These are phyloP conservation scores for Fraxinus greggii DNA, from an alignment of 305 asterid genomes.

Conservation along the genomic window DNA sequence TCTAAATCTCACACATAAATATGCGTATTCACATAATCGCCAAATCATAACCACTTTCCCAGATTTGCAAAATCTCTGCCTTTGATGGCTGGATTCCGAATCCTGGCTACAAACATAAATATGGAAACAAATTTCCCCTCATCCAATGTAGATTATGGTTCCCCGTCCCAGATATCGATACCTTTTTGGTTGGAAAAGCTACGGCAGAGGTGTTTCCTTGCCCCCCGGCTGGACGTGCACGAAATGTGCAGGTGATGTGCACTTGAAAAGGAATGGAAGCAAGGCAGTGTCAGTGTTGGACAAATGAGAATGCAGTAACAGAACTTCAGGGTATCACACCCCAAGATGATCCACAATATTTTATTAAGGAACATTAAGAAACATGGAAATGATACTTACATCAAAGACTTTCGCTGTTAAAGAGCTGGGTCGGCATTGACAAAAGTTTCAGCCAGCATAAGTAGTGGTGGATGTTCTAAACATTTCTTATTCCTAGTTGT, in stretches of 20 bases:
- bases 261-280: not conserved
- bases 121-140: not conserved
- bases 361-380: not conserved
- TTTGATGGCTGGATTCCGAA: not conserved
- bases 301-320: not conserved
- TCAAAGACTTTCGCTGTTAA: not conserved
- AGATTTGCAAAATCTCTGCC: not conserved
- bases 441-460: not conserved
- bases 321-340: not conserved
- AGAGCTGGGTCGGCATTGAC: not conserved
- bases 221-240: not conserved
- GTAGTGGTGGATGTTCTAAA: too few species aligned
- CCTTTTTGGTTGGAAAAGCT: not conserved
- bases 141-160: not conserved
- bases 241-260: not conserved
- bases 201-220: not conserved
- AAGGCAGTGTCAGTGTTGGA: not conserved
- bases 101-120: not conserved
- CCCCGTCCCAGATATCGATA: not conserved
- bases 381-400: not conserved
- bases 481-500: not conserved
- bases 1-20: too few species aligned
- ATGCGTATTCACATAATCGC: too few species aligned
- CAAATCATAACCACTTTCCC: not conserved
- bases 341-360: not conserved